Evolutionary conservation across 2,329 filamentous ascomycete genomes (phyloP).

Genomic region (Lizonia empirigonia): DNA sequence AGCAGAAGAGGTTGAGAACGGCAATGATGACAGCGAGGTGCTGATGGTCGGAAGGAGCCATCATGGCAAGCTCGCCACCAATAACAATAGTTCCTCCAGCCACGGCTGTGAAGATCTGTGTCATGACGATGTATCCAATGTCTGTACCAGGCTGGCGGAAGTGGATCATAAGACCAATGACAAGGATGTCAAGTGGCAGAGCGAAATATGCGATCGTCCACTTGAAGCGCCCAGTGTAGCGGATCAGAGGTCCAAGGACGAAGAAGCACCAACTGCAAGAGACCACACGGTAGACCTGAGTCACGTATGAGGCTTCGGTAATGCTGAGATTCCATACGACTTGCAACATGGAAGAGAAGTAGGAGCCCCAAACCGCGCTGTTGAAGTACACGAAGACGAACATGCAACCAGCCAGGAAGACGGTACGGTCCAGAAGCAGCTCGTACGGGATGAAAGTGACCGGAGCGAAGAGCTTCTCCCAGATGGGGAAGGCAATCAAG

Average conservation of each 20-base stretch:
- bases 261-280: slow-evolving; percentile 30
- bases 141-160: slow-evolving; percentile 31
- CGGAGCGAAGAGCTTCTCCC: slow-evolving; percentile 46
- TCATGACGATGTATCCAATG: slow-evolving; percentile 40
- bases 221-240: slow-evolving; percentile 27
- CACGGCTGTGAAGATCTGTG: slow-evolving; percentile 33
- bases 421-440: slow-evolving; percentile 54
- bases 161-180: slow-evolving; percentile 33
- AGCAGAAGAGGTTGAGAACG: slow-evolving; percentile 64
- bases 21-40: slow-evolving; percentile 28
- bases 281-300: slow-evolving; percentile 40
- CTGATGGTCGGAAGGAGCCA: slow-evolving; percentile 26
- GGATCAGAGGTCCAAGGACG: slow-evolving; percentile 24
- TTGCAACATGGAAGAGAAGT: slow-evolving; percentile 47
- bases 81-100: slow-evolving; percentile 33
- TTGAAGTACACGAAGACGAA: slow-evolving; percentile 41
- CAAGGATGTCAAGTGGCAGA: slow-evolving; percentile 30
- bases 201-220: slow-evolving; percentile 22
- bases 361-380: slow-evolving; percentile 41
- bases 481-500: slow-evolving; percentile 43
- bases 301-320: slow-evolving; percentile 42
- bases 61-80: slow-evolving; percentile 26
- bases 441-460: slow-evolving; percentile 51
- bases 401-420: slow-evolving; percentile 57
- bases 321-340: slow-evolving; percentile 43